Evolutionary conservation across 1,284 basidiomycete genomes (phyloP), one percentile per base, ranked within the genome.

Genomic region (Coriolopsis trogii): DNA sequence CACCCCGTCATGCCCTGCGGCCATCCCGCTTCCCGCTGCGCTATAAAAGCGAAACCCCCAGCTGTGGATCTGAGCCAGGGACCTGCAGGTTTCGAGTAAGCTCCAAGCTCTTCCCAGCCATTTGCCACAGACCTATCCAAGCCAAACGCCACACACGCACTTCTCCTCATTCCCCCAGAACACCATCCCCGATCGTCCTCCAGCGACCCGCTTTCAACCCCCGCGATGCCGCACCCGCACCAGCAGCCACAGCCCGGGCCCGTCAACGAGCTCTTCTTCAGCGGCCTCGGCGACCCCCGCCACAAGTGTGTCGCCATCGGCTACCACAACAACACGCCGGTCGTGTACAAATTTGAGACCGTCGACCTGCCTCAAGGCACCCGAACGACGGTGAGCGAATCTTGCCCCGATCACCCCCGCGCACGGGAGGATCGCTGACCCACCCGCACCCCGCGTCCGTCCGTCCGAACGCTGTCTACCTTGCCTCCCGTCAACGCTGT

Each of bases 331-430:
- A 80, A 84, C 66, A 73, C 71, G 58, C 81, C 80, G 2, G 69
- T 87, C 62, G 85, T 81, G 70, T 82, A 81, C 64, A 80, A 78
- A 60, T 87, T 89, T 67, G 81, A 84, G 64, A 88, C 86, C 3
- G 70, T 54, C 46, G 43, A 48, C 55, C 56, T 44, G 33, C 56
- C 49, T 21, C 51, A 51, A 45, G 53, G 55, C 44, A 60, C 53
- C 30, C 47, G 58, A 38, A 60, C 58, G 15, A 60, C 58, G 41
- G 58, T 57, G 36, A 33, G 46, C 49, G n/a, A n/a, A n/a, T n/a
- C n/a, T 56, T 54, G 47, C 46, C 28, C 31, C 52, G 39, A 54
- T 54, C 43, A 47, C 47, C 46, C 44, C 41, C 43, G 43, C 47
- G 38, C 50, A 36, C 41, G 26, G 43, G 52, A 31, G 43, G 52